phyloP scores from a whole-genome alignment of 1,139 yeast genomes.

The Blastobotrys aristatus region DNA sequence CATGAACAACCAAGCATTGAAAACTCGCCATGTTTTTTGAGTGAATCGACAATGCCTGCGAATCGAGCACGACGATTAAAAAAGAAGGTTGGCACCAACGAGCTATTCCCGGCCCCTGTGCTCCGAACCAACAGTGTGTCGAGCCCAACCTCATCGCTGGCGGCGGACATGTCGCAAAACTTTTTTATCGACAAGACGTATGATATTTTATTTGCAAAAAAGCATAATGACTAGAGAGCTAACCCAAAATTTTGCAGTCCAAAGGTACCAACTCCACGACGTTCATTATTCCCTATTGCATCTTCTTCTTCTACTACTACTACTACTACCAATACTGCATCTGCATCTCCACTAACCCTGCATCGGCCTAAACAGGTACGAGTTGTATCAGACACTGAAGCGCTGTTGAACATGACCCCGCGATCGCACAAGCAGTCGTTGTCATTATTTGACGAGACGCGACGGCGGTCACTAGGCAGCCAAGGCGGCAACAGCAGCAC shows the following conservation, averaged over 20 bases:
- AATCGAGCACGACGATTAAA: slow-evolving; percentile 16
- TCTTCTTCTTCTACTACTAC: slow-evolving; percentile 2
- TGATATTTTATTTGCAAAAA: slow-evolving; percentile 9
- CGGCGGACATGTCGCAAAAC: slow-evolving; percentile 45
- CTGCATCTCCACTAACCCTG: background rate
- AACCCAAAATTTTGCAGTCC: slow-evolving; percentile 15
- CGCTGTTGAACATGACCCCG: slow-evolving; percentile 4
- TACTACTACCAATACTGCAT: background rate
- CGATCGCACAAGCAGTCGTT: slow-evolving; percentile 3
- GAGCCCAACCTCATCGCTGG: slow-evolving; percentile 42
- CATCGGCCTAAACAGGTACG: slow-evolving; percentile 7
- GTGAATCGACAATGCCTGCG: slow-evolving; percentile 14
- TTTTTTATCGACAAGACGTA: slow-evolving; percentile 39
- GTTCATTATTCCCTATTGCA: slow-evolving; percentile 27
- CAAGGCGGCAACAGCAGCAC: background rate
- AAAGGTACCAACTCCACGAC: slow-evolving; percentile 33
- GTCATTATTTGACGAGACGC: background rate
- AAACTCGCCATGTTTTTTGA: slow-evolving; percentile 22
- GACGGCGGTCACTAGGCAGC: background rate
- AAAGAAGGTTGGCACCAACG: slow-evolving; percentile 2
- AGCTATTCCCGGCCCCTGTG: slow-evolving; percentile 15
- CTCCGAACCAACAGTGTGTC: background rate
- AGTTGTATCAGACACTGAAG: slow-evolving; percentile 5
- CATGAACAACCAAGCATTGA: slow-evolving; percentile 9
- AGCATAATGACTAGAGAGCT: background rate